Conservation (phyloP, 345 rosid genomes). For the Pistacia vera region DNA sequence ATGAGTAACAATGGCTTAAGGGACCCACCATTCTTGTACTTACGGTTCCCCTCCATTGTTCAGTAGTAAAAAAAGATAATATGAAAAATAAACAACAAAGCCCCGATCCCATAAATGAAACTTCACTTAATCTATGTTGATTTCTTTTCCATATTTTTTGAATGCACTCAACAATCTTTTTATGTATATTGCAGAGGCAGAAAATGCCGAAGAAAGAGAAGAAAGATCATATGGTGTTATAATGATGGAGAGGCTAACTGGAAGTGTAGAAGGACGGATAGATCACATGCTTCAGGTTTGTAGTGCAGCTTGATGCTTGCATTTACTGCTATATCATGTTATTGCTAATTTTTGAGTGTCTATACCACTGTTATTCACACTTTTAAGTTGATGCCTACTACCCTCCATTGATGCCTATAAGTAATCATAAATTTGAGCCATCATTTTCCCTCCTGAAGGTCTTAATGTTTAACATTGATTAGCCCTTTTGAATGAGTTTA, state of each 20-base stretch:
- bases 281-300: constrained; percentile 93
- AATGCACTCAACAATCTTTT: background rate
- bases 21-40: background rate
- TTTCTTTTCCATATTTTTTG: background rate
- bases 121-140: constrained; percentile 7
- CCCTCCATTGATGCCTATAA: background rate
- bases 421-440: background rate
- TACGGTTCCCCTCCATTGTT: background rate
- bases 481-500: background rate
- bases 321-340: constrained; percentile 7
- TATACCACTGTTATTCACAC: background rate
- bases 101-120: background rate
- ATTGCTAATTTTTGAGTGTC: background rate
- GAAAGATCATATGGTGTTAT: constrained; percentile 76
- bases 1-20: background rate
- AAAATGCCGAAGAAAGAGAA: constrained; percentile 45
- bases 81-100: no score
- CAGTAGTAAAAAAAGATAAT: no score
- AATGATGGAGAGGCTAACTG: constrained; percentile 84
- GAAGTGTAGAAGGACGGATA: constrained; percentile 78
- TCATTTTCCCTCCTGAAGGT: background rate
- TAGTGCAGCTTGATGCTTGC: constrained; percentile 9
- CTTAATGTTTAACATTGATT: background rate
- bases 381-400: background rate
- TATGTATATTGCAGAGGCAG: constrained; percentile 40